Conservation (phyloP, 441 rosid genomes). For the Bruguiera hainesii region DNA sequence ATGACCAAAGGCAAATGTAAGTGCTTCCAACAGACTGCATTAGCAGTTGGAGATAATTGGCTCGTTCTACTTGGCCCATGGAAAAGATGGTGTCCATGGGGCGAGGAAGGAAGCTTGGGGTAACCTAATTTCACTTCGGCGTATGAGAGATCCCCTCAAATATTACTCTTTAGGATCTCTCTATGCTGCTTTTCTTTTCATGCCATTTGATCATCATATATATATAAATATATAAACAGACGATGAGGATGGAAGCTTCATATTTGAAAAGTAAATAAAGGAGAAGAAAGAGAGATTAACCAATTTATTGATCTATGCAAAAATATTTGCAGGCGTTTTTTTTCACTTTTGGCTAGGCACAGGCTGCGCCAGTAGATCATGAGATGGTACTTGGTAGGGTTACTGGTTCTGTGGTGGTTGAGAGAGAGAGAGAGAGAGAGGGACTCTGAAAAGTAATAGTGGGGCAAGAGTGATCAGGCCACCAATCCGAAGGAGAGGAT, state of each 20-base stretch:
- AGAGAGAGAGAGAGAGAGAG: slow-evolving; percentile 12
- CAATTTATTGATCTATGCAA: too few species aligned
- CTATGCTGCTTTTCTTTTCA: neutral
- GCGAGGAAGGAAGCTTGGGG: neutral
- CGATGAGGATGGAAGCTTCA: neutral
- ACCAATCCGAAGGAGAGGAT: too few species aligned
- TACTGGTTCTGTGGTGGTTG: too few species aligned
- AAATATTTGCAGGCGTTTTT: too few species aligned
- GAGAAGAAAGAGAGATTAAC: neutral
- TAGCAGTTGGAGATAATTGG: slow-evolving; percentile 41
- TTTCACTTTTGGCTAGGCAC: too few species aligned
- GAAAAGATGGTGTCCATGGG: slow-evolving; percentile 63
- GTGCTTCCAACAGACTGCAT: slow-evolving; percentile 45
- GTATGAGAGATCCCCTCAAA: slow-evolving; percentile 4
- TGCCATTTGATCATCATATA: slow-evolving; percentile 5
- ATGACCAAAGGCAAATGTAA: slow-evolving; percentile 79
- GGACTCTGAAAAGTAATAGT: slow-evolving; percentile 17
- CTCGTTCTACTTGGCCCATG: slow-evolving; percentile 34
- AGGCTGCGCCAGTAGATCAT: too few species aligned
- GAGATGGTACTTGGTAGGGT: too few species aligned
- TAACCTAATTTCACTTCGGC: slow-evolving; percentile 3
- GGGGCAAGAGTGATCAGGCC: neutral
- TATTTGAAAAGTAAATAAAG: neutral
- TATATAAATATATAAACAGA: neutral
- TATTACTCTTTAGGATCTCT: neutral